Evolutionary conservation across 148 eudicot species (phyloP), one percentile per base, ranked within the genome.

Genomic region (Simmondsia chinensis): DNA sequence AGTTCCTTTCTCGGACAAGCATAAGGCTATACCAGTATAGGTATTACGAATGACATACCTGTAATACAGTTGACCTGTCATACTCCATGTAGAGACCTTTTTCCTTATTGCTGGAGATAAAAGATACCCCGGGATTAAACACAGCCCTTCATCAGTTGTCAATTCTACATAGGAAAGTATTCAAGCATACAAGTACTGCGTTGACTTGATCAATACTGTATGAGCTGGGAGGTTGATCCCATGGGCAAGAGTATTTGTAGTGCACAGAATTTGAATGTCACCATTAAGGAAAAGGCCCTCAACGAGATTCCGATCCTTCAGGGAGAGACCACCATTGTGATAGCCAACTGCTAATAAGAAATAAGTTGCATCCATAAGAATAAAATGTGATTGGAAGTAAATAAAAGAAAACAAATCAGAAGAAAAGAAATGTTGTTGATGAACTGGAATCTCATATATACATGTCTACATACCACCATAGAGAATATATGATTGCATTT

Each of bases 151-250:
- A 36, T 5, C n/a, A n/a, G n/a, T n/a, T n/a, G n/a, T n/a, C n/a
- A n/a, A n/a, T n/a, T n/a, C n/a, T n/a, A n/a, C n/a, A 34, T 19
- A 43, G 43, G 31, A 30, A 48, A 36, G 48, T 15, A 8, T 9
- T 20, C 48, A 26, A 60, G 57, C 94, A 45, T 86, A 93, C 99
- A 64, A 91, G 73, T 76, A 65, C 43, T 91, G 99, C 16, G 95
- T 91, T 48, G 99, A 91, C 65, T 91, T 91, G 60, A 91, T 85
- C 66, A 91, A 75, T 17, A 91, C 99, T 23, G 99, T 91, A 77
- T 91, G 99, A 28, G 99, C 99, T 34, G 99, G 99, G 48, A 91
- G 77, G 69, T 91, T 91, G 58, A 91, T 75, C 65, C 99, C 99
- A 72, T 85, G 99, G 17, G 99, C 95, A 57, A 91, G 94, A 26